Conservation (phyloP, 768 basidiomycete genomes). For the Phaeotremella fagi region DNA sequence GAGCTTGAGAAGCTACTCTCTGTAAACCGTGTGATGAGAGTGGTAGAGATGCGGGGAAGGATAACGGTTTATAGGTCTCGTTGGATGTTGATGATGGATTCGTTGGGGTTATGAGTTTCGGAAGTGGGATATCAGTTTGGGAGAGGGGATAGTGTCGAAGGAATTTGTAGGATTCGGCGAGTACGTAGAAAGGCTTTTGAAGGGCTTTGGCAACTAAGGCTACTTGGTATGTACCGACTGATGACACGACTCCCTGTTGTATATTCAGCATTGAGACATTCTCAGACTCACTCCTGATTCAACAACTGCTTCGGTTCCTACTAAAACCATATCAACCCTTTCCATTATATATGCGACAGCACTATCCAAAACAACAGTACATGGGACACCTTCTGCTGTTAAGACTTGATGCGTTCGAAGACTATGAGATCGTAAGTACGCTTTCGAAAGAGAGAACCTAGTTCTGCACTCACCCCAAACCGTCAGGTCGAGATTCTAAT, state of each 20-base stretch:
- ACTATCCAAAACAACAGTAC: constrained; percentile 89
- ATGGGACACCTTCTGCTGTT: constrained; percentile 84
- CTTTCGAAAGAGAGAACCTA: constrained; percentile 3
- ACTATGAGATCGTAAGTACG: constrained; percentile 51
- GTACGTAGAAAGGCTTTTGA: constrained; percentile 92
- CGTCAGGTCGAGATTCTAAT: constrained; percentile 76
- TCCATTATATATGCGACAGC: constrained; percentile 98
- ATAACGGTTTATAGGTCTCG: not conserved
- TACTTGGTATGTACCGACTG: constrained; percentile 89
- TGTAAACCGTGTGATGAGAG: constrained; percentile 85
- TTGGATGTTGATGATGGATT: not conserved
- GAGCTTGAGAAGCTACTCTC: constrained; percentile 67
- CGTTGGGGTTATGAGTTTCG: not conserved
- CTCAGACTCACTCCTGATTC: constrained; percentile 64
- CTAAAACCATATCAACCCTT: constrained; percentile 87
- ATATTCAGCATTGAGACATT: not conserved
- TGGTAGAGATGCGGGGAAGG: constrained; percentile 2
- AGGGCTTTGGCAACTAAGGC: constrained; percentile 91
- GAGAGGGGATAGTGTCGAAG: constrained; percentile 78
- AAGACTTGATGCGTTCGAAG: constrained; percentile 85
- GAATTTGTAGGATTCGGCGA: constrained; percentile 97
- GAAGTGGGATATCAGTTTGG: constrained; percentile 46
- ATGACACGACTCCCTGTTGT: constrained; percentile 32
- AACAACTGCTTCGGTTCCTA: constrained; percentile 96
- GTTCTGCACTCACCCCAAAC: constrained; percentile 63